These are phyloP conservation scores for Diddensiella santjacobensis DNA, from an alignment of 805 yeast species.

Conservation along the genomic window DNA sequence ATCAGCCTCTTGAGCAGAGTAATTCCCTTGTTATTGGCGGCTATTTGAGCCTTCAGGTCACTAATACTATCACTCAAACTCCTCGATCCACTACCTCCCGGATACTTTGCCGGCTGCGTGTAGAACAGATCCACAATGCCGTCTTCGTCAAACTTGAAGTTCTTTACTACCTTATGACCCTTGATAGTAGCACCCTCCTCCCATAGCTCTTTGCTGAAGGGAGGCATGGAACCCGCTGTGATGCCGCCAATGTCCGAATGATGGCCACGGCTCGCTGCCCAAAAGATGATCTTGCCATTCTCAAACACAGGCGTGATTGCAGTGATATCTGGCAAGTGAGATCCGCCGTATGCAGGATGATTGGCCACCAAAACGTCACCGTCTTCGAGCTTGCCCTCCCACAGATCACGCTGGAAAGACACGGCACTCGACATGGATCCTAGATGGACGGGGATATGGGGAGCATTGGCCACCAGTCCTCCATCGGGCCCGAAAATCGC, in stretches of 20 bases:
- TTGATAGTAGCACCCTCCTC: constrained; percentile 90
- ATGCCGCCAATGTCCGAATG: constrained; percentile 95
- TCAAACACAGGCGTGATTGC: constrained; percentile 85
- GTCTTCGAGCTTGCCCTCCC: constrained; percentile 60
- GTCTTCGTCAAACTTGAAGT: constrained; percentile 73
- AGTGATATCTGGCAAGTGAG: constrained; percentile 87
- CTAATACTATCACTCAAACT: constrained; percentile 78
- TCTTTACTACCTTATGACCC: constrained; percentile 66
- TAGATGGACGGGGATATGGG: constrained; percentile 81
- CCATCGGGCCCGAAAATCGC: constrained; percentile 76
- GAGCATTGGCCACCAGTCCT: constrained; percentile 83
- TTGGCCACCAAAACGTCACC: constrained; percentile 79
- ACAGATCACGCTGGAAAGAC: constrained; percentile 55
- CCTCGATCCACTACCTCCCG: constrained; percentile 89
- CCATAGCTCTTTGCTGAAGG: constrained; percentile 75
- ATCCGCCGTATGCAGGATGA: constrained; percentile 82
- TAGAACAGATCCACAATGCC: constrained; percentile 58
- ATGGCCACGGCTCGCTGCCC: constrained; percentile 92
- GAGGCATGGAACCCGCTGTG: constrained; percentile 93
- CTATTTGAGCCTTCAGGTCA: constrained; percentile 79
- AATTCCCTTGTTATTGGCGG: constrained; percentile 87
- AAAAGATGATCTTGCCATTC: constrained; percentile 58
- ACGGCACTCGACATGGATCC: constrained; percentile 86
- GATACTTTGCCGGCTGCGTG: constrained; percentile 70
- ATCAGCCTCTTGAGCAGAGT: constrained; percentile 57